Evolutionary conservation across 2,329 filamentous ascomycete genomes (phyloP), one percentile per base, ranked within the genome.

Genomic region (Alternaria panax): DNA sequence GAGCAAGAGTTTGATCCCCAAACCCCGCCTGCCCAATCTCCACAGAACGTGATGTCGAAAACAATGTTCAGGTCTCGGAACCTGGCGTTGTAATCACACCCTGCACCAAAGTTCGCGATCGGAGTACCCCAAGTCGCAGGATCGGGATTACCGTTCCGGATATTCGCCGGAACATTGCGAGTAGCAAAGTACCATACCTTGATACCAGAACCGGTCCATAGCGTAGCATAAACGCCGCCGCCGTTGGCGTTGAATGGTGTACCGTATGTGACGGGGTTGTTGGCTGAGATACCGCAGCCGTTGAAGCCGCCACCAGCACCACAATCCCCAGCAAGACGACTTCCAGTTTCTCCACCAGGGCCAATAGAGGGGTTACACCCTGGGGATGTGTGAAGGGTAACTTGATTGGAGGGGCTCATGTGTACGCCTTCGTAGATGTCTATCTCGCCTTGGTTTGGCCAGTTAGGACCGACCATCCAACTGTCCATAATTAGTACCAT

Each of bases 41-140:
- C 84, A 60, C 84, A 86, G 72, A 86, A 86, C 1, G 82, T 83
- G 2, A 80, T 83, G 63, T 86, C 81, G 56, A 86, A 81, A 22
- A 80, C 75, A 40, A 80, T 74, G 18, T 72, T 76, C 68, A 79
- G 63, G 52, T 79, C 69, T 24, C 60, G 67, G 40, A 80, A 79
- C 57, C 71, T 74, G 11, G 65, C 62, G 52, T 73, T 71, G 40
- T 78, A 78, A 40, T 78, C 62, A 57, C 78, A 80, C 5, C 74
- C 76, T 11, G 43, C 58, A 12, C 67, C 71, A 43, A 73, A 77
- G 51, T 78, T 77, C 24, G 77, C 78, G 46, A 71, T 64, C 1
- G 82, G 81, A 7, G 68, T 67, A 24, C 80, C 78, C 82, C 82
- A 84, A 7, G 59, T 62, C 9, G 63, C 67, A 1, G 81, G 80